A percentile compares a stretch with the other conserved stretches of the same genome.
Conservation (phyloP, 2,329 filamentous ascomycete genomes). For the Cryphonectria radicalis region DNA sequence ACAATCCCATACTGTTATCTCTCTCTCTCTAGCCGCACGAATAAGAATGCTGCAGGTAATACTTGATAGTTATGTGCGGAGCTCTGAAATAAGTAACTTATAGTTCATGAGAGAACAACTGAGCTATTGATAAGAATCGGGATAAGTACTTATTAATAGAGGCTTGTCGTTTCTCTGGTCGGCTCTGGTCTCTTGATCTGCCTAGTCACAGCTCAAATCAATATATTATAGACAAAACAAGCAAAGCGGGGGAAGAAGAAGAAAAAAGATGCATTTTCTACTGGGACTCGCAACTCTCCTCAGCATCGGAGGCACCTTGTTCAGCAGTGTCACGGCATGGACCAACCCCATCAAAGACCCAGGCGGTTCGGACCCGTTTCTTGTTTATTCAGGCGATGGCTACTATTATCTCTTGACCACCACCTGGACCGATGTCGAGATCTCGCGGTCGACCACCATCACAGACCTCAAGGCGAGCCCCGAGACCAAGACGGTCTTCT, state of each 20-base stretch:
- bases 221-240: neutral
- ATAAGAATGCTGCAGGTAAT: neutral
- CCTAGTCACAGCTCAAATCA: neutral
- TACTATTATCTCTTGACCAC: conserved; percentile 61
- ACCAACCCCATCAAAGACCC: conserved; percentile 56
- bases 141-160: neutral
- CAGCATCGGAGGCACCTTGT: conserved; percentile 29
- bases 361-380: conserved; percentile 57
- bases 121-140: neutral
- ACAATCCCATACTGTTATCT: neutral
- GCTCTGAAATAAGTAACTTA: neutral
- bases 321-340: conserved; percentile 41
- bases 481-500: conserved; percentile 53
- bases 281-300: conserved; percentile 30
- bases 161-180: neutral
- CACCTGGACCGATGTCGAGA: conserved; percentile 58
- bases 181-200: neutral
- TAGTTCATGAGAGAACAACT: too few species aligned
- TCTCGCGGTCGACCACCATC: conserved; percentile 58
- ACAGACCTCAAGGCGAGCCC: conserved; percentile 58
- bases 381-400: conserved; percentile 56
- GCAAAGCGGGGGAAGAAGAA: too few species aligned
- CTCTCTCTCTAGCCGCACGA: conserved; percentile 14
- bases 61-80: neutral
- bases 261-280: conserved; percentile 6